phyloP scores from a whole-genome alignment of 345 rosid species.

The Linum lewisii region DNA sequence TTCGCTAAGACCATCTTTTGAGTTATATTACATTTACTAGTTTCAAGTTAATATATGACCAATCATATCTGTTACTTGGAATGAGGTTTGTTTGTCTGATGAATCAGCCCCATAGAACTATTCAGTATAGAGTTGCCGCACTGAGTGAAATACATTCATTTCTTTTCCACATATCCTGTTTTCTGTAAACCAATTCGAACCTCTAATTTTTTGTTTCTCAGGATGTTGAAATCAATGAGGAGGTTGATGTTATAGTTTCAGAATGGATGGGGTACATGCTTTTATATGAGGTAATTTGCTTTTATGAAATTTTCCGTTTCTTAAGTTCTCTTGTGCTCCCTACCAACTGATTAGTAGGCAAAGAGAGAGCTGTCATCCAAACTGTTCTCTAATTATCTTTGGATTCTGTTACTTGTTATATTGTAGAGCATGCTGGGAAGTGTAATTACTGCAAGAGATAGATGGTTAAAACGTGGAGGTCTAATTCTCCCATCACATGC shows the following conservation, averaged over 20 bases:
- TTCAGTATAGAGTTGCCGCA: too few species aligned
- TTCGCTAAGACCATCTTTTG: not conserved
- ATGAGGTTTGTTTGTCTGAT: not conserved
- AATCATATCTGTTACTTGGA: not conserved
- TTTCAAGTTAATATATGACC: not conserved
- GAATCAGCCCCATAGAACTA: not conserved
- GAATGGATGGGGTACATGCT: conserved; percentile 99
- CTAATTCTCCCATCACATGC: conserved; percentile 92
- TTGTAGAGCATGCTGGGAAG: conserved; percentile 95
- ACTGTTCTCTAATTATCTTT: not conserved
- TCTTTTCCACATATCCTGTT: too few species aligned
- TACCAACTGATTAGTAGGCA: too few species aligned
- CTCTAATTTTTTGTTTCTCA: conserved; percentile 25
- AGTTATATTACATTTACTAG: not conserved
- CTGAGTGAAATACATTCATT: not conserved
- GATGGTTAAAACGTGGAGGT: conserved; percentile 91
- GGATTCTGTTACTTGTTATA: not conserved
- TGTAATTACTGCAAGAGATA: conserved; percentile 92
- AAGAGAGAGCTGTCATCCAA: not conserved
- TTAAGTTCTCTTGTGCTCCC: not conserved
- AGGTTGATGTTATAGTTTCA: conserved; percentile 90
- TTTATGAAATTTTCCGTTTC: not conserved
- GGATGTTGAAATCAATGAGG: conserved; percentile 95
- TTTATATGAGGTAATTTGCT: conserved; percentile 66
- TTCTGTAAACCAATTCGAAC: not conserved